A percentile compares a stretch with the other conserved stretches of the same genome.
These are phyloP conservation scores for Peribolospora baueri DNA, from an alignment of 768 basidiomycete species.

Conservation along the genomic window DNA sequence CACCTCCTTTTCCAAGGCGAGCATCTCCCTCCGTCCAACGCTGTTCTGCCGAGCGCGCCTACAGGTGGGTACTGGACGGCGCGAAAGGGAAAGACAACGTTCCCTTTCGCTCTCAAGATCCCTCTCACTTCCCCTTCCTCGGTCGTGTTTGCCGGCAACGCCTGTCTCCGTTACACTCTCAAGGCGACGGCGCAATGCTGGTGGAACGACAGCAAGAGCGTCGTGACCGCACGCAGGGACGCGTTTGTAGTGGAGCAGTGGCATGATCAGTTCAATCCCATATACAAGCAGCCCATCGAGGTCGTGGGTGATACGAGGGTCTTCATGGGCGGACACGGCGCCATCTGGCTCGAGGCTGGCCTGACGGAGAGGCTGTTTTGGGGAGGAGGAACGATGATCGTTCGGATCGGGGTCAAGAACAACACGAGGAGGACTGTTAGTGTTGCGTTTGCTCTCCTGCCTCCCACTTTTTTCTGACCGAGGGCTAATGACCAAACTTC, in stretches of 20 bases:
- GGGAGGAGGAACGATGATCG: constrained; percentile 5
- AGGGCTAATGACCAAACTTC: too few species aligned
- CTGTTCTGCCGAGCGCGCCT: constrained; percentile 5
- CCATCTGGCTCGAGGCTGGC: not conserved
- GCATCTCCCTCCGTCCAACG: constrained; percentile 11
- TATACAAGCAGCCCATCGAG: constrained; percentile 1
- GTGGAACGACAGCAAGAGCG: constrained; percentile 6
- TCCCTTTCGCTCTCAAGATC: constrained; percentile 10
- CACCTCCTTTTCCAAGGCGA: constrained; percentile 11
- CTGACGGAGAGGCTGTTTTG: constrained; percentile 9
- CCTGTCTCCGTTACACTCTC: constrained; percentile 8
- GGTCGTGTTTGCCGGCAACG: constrained; percentile 9
- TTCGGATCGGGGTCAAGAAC: constrained; percentile 1
- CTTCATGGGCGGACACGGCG: constrained; percentile 2
- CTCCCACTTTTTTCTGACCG: too few species aligned
- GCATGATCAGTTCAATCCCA: not conserved
- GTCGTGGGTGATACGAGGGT: constrained; percentile 5
- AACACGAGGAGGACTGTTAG: not conserved
- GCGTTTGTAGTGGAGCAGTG: constrained; percentile 10
- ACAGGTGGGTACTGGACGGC: constrained; percentile 8
- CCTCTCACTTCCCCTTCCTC: constrained; percentile 10
- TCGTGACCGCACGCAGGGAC: constrained; percentile 4
- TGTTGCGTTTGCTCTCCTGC: too few species aligned
- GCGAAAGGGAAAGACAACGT: constrained; percentile 11
- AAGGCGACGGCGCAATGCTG: constrained; percentile 6